Conservation (phyloP, 768 basidiomycete species). For the Xanthoconium stramineum region DNA sequence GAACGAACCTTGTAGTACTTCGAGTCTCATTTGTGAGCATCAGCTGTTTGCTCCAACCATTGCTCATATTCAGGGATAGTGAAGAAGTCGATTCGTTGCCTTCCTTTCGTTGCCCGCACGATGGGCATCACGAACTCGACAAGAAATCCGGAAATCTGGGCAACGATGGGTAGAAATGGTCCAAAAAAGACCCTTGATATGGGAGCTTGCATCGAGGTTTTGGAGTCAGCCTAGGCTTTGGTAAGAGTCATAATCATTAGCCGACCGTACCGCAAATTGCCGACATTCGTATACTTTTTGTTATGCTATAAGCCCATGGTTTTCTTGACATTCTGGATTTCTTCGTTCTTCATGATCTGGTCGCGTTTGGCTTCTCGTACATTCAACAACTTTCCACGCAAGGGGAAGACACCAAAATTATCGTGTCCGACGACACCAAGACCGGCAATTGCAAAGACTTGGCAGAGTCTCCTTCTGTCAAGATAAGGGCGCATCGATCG, state of each 20-base stretch:
- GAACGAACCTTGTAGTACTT: conserved; percentile 95
- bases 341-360: conserved; percentile 97
- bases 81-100: conserved; percentile 83
- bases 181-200: conserved; percentile 99
- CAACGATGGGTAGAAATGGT: conserved; percentile 94
- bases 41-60: conserved; percentile 79
- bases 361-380: conserved; percentile 96
- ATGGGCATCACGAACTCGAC: conserved; percentile 99
- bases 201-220: conserved; percentile 67
- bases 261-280: conserved; percentile 82
- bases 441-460: conserved; percentile 94
- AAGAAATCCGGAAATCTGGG: conserved; percentile 87
- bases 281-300: conserved; percentile 72
- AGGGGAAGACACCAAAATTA: conserved; percentile 95
- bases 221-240: not conserved
- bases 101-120: conserved; percentile 85
- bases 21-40: conserved; percentile 77
- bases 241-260: conserved; percentile 94
- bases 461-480: conserved; percentile 99
- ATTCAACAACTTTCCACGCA: conserved; percentile 95
- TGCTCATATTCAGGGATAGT: conserved; percentile 96
- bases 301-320: conserved; percentile 96
- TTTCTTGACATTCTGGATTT: conserved; percentile 96
- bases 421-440: conserved; percentile 94
- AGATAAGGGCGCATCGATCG: conserved; percentile 85